Base-by-base conservation (phyloP, 306 rosid genomes). In the Quercus agrifolia region DNA sequence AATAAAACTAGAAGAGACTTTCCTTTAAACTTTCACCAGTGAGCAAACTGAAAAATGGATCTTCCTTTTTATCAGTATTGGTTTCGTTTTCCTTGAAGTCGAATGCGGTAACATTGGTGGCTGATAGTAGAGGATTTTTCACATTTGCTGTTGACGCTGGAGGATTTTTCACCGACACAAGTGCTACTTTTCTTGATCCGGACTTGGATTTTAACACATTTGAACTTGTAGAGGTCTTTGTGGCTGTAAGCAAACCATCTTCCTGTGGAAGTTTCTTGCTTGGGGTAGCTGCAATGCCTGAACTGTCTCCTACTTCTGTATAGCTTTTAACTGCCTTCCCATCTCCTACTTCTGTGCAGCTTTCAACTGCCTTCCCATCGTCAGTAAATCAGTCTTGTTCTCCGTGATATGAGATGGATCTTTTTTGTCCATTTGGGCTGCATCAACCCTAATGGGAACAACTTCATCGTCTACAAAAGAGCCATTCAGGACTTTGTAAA, bases 141-240 rank as follows among this genome's bases (percentile, higher is more conserved):
- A 82, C 74, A 77, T 68, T 75, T 27, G 80, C 55, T 2, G 85
- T 54, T 1, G 61, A 57, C 28, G 76, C 15, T 46, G 58, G 49
- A 19, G 89, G 88, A 73, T 80, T 83, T 75, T 85, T 87, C 55
- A 92, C 74, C 0, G 94, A 88, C 71, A 94, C 63, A 83, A 91
- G 92, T 15, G 97, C 97, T n/a, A 89, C 91, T 81, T 88, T 89
- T 77, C 81, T 84, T 0, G 85, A 74, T 67, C 78, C 52, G 21
- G 88, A 78, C 75, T 74, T 61, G 30, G n/a, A 80, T 64, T 81
- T 81, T 6, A 64, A 75, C 75, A 81, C 2, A 64, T 70, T 71
- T 35, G 82, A 68, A 69, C 69, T 20, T 38, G 80, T 21, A 63
- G 84, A 78, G 52, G 85, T 68, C 54, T 18, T 52, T 46, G 87